phyloP scores from a whole-genome alignment of 208 protist species.

The Trypanosoma scelopori region DNA sequence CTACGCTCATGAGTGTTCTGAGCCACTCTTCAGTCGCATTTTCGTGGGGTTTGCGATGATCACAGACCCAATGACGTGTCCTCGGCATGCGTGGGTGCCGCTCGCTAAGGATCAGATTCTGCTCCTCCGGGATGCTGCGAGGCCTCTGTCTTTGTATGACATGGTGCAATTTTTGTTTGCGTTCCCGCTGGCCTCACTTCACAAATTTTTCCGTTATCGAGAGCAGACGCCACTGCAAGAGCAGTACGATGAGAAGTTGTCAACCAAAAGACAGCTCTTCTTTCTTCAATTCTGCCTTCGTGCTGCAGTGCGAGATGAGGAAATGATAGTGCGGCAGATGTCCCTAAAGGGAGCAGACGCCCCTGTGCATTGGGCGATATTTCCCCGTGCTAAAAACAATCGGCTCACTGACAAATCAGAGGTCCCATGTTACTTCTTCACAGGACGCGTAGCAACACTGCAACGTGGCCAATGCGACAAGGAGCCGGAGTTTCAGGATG shows the following conservation, averaged over 20 bases:
- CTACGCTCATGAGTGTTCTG: conserved; percentile 33
- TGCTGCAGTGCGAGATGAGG: conserved; percentile 36
- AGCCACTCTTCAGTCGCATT: conserved; percentile 22
- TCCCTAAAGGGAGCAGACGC: not conserved
- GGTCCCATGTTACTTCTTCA: conserved; percentile 25
- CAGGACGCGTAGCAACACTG: conserved; percentile 13
- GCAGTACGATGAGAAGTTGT: conserved; percentile 59
- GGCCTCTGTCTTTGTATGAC: conserved; percentile 22
- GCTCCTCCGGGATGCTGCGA: no score
- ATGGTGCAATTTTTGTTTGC: conserved; percentile 37
- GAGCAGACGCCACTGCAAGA: conserved; percentile 19
- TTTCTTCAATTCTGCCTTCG: conserved; percentile 50
- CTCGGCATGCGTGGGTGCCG: conserved; percentile 36
- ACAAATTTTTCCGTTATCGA: conserved; percentile 37
- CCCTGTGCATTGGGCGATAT: conserved; percentile 16
- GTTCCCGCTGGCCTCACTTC: conserved; percentile 31
- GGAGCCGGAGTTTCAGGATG: no score
- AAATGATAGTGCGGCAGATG: conserved; percentile 24
- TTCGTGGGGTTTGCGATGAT: conserved; percentile 1
- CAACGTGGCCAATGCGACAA: no score
- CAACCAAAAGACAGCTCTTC: conserved; percentile 5
- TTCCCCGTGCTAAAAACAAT: conserved; percentile 1
- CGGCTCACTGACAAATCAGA: not conserved
- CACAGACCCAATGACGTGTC: conserved; percentile 12
- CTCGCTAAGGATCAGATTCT: not conserved